Evolutionary conservation across 179 eudicot species (phyloP).

Genomic region (Dionaea muscipula): DNA sequence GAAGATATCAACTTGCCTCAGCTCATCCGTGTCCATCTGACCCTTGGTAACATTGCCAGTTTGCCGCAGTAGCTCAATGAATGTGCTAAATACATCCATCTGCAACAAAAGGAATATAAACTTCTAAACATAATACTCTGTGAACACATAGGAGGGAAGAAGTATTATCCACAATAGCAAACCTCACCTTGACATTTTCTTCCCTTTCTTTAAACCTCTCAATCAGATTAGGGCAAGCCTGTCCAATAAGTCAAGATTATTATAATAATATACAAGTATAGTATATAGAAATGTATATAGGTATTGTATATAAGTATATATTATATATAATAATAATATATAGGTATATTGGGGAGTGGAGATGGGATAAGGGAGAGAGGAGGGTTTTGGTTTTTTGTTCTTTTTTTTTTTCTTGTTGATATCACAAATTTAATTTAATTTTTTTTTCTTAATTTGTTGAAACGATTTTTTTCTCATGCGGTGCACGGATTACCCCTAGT

Average conservation of each 20-base stretch:
- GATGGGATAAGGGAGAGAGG: too few relatives aligned
- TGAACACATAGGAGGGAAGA: neutral
- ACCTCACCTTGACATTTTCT: conserved; percentile 88
- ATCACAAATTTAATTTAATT: too few relatives aligned
- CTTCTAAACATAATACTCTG: neutral
- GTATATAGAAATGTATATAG: too few relatives aligned
- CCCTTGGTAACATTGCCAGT: conserved; percentile 92
- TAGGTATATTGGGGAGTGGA: too few relatives aligned
- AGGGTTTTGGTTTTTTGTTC: too few relatives aligned
- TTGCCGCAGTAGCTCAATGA: conserved; percentile 87
- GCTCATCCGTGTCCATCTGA: conserved; percentile 57
- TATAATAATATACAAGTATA: neutral
- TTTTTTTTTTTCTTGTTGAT: too few relatives aligned
- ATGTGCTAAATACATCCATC: conserved; percentile 95
- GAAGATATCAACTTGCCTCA: conserved; percentile 39
- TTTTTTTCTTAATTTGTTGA: too few relatives aligned
- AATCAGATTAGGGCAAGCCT: conserved; percentile 99
- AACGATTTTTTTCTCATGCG: too few relatives aligned
- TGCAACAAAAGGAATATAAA: conserved; percentile 22
- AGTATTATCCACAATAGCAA: conserved; percentile 1
- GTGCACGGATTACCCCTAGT: too few relatives aligned
- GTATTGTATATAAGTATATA: too few relatives aligned
- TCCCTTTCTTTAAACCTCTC: conserved; percentile 98
- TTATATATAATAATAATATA: too few relatives aligned
- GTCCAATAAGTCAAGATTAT: conserved; percentile 14